Evolutionary conservation across 225 moss, liverwort and hornwort species (phyloP), one percentile per base, ranked within the genome.

Genomic region (Rhytidiadelphus loreus): DNA sequence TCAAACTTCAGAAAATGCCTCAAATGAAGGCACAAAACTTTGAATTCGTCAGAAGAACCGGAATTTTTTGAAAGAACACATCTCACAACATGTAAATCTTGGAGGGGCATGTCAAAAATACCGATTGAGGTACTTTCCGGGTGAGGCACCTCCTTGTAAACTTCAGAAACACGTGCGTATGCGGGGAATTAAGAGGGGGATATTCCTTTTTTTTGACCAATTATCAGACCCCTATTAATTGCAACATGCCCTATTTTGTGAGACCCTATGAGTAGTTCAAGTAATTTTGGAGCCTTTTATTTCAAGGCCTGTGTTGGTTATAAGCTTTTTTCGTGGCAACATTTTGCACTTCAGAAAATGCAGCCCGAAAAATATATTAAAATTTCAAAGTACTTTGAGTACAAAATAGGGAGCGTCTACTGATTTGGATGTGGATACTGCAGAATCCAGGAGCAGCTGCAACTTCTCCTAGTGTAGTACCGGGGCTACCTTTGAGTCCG

Each of bases 391-490:
- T 35, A 32, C 46, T 46, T 7, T 35, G 44, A 64, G 33, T 15
- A 17, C 25, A 64, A 37, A 64, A n/a, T 57, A 70, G 57, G 63
- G 81, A 87, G 85, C 48, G n/a, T 84, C 44, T 87, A 84, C 88
- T 91, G 86, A 85, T 77, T 62, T 87, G 80, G 89, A 82, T 82
- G 56, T 88, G 85, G 16, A 3, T 85, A 83, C 56, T 93, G 95
- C 95, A 98, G 98, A 94, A 95, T 89, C 95, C 96, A 74, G 92
- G 77, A 95, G 93, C 92, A 93, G 91, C 91, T 52, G 85, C 96
- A 85, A 89, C 62, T 85, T 87, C 92, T 80, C 80, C 83, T 57
- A 94, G 88, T 89, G 83, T 84, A 90, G 68, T 90, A 71, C 92
- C 95, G 22, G 92, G 95, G 59, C 93, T 97, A 84, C 52, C 92